These are phyloP conservation scores for Fusarium brachygibbosum DNA, from an alignment of 2,329 filamentous ascomycete genomes.

Conservation along the genomic window DNA sequence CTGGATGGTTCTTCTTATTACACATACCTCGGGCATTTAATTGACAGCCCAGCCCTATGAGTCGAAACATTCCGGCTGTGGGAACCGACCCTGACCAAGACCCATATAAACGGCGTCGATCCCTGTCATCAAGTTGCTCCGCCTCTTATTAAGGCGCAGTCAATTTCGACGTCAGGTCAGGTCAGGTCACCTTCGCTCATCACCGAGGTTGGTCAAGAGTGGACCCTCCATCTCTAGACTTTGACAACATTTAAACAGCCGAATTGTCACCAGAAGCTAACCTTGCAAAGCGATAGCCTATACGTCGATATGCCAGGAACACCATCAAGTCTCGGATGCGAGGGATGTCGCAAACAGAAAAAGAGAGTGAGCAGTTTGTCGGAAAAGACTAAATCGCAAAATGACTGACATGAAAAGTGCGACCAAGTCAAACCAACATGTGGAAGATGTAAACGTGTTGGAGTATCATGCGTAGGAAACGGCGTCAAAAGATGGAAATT, in stretches of 20 bases:
- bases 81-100: not conserved
- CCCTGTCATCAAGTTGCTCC: constrained; percentile 1
- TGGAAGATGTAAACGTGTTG: constrained; percentile 38
- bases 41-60: not conserved
- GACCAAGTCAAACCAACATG: constrained; percentile 35
- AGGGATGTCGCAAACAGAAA: constrained; percentile 39
- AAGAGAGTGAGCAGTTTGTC: constrained; percentile 28
- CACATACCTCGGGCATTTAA: not conserved
- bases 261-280: no score
- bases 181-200: not conserved
- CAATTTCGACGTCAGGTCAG: constrained; percentile 2
- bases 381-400: no score
- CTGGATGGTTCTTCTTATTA: not conserved
- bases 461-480: constrained; percentile 34
- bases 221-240: not conserved
- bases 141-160: not conserved
- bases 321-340: constrained; percentile 34
- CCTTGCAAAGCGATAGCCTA: not conserved
- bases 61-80: not conserved
- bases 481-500: constrained; percentile 44
- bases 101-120: not conserved
- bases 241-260: not conserved
- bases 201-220: not conserved
- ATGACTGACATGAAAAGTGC: constrained; percentile 8
- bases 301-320: constrained; percentile 28